These are phyloP conservation scores for Didymella pinodella DNA, from an alignment of 2,329 filamentous ascomycete species.

Conservation along the genomic window DNA sequence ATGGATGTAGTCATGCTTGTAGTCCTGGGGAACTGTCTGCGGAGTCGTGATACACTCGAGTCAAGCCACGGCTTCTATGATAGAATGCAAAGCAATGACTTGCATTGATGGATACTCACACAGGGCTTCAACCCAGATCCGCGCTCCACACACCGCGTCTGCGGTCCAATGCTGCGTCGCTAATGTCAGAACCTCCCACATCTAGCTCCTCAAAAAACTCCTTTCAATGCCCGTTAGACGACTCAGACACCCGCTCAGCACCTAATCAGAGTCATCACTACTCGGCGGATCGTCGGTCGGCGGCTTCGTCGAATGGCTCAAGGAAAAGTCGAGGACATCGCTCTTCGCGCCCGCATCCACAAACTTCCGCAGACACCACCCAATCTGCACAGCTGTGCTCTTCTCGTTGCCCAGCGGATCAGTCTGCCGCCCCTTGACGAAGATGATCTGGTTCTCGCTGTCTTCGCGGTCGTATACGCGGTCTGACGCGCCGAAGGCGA, in stretches of 20 bases:
- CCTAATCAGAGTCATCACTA: conserved; percentile 46
- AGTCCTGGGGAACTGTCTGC: too few relatives aligned
- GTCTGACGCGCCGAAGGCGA: conserved; percentile 58
- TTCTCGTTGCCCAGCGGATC: conserved; percentile 54
- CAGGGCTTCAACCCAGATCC: too few relatives aligned
- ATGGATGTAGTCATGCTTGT: too few relatives aligned
- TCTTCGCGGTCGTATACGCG: conserved; percentile 59
- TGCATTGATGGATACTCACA: too few relatives aligned
- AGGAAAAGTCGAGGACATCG: conserved; percentile 57
- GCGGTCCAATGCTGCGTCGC: too few relatives aligned
- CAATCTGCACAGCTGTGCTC: conserved; percentile 54
- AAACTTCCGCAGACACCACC: conserved; percentile 57
- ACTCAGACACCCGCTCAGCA: conserved; percentile 1
- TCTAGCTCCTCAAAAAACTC: too few relatives aligned
- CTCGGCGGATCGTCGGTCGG: conserved; percentile 47
- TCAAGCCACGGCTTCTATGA: too few relatives aligned
- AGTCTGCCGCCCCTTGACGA: conserved; percentile 54
- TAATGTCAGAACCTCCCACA: too few relatives aligned
- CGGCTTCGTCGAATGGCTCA: conserved; percentile 48
- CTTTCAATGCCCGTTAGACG: too few relatives aligned
- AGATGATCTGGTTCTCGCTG: conserved; percentile 57
- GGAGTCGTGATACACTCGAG: too few relatives aligned
- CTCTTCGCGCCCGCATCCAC: conserved; percentile 54
- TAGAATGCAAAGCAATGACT: too few relatives aligned
- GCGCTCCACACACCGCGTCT: too few relatives aligned